Conservation (phyloP, 768 basidiomycete genomes). For the Mycena capillaripes region DNA sequence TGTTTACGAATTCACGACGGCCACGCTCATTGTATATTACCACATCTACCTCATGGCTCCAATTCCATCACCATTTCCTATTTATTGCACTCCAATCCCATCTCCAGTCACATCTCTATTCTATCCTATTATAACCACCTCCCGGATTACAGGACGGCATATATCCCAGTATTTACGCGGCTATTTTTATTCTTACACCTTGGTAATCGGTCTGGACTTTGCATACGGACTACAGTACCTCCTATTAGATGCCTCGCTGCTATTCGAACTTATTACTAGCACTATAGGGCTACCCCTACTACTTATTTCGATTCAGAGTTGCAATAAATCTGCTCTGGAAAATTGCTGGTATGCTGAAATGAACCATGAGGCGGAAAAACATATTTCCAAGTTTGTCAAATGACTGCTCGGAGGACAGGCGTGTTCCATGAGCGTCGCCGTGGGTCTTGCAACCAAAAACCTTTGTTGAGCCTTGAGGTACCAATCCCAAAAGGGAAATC, state of each 20-base stretch:
- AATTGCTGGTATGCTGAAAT: no score
- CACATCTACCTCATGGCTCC: constrained; percentile 7
- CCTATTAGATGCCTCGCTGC: background rate
- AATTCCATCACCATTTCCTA: background rate
- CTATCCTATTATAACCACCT: constrained; percentile 3
- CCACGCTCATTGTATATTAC: constrained; percentile 31
- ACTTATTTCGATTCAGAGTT: background rate
- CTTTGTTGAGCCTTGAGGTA: no score
- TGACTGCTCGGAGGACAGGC: no score
- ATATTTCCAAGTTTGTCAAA: no score
- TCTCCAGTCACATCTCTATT: constrained; percentile 6
- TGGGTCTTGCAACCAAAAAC: no score
- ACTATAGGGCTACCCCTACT: background rate
- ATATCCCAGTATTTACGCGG: background rate
- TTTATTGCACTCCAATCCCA: background rate
- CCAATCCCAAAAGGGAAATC: background rate
- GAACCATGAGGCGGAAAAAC: no score
- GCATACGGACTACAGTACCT: background rate
- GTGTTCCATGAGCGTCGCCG: no score
- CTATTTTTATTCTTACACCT: constrained; percentile 25
- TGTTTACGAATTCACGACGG: constrained; percentile 30
- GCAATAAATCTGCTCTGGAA: background rate
- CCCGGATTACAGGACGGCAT: constrained; percentile 8
- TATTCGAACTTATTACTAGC: background rate
- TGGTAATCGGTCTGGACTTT: constrained; percentile 29